Base-by-base conservation (phyloP, 257 asterid species). In the Penstemon eatonii region DNA sequence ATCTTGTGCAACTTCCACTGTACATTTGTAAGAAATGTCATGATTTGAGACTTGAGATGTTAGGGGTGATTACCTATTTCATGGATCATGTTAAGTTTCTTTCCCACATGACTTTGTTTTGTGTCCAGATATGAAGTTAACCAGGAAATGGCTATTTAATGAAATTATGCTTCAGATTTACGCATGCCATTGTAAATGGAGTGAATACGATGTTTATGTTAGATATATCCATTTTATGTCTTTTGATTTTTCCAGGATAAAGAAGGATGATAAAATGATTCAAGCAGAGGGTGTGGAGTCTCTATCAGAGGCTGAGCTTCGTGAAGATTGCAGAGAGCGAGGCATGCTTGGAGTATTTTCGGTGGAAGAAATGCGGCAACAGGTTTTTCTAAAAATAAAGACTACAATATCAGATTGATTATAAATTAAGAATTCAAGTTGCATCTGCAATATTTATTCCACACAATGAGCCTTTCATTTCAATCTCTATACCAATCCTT, bases 361-460 rank as follows among this genome's bases (percentile, higher is more conserved):
- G 6, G 95, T 75, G 50, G 96, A 91, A 69, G 97, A 91, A 80
- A 91, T 91, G 97, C 96, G 95, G 37, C 90, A 87, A 74, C 95
- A 85, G 97, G 97, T 91, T 73, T 65, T 68, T 69, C 18, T 33
- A 66, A 49, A 19, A 62, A 42, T 62, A n/a, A 51, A 52, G 43
- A 71, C 38, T 39, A 13, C 65, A 67, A 47, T 60, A 18, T 13
- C 12, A 8, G 13, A 42, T 8, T 43, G 7, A 42, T 40, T 25
- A 13, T 41, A 56, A 40, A 43, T 9, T 60, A 33, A 57, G 11
- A 44, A 6, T 67, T 42, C 8, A 9, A 40, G 8, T 56, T 46
- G 11, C 36, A 47, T 36, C 6, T 41, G 61, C 3, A 33, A 64
- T 64, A 19, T 10, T 53, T 65, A 57, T 47, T 37, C 65, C n/a